A percentile compares a stretch with the other conserved stretches of the same genome.
Evolutionary conservation across 2,329 filamentous ascomycete species (phyloP).

Genomic region (Alternaria sp.): DNA sequence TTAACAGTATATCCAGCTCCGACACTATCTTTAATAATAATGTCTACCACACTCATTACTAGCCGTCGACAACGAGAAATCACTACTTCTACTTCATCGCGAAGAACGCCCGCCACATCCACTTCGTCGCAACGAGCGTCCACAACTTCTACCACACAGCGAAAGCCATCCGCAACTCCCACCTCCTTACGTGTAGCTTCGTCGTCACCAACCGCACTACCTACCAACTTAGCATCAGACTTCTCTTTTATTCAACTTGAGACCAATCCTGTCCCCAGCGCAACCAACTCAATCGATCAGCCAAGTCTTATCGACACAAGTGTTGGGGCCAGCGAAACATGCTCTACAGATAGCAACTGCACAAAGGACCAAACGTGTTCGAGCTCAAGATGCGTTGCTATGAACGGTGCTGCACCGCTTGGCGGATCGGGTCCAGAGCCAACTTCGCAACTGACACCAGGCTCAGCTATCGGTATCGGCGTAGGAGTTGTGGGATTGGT

Average conservation of each 20-base stretch:
- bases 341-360: conserved; percentile 35
- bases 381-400: conserved; percentile 27
- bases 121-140: conserved; percentile 9
- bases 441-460: conserved; percentile 30
- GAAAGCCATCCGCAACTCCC: background rate
- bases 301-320: background rate
- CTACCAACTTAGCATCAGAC: conserved; percentile 10
- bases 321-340: conserved; percentile 27
- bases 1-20: conserved; percentile 1
- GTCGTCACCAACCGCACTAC: conserved; percentile 9
- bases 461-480: conserved; percentile 37
- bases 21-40: conserved; percentile 33
- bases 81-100: conserved; percentile 14
- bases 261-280: conserved; percentile 15
- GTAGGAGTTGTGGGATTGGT: conserved; percentile 34
- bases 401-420: conserved; percentile 30
- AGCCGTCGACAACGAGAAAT: conserved; percentile 11
- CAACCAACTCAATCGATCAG: background rate
- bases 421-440: conserved; percentile 23
- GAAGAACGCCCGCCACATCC: conserved; percentile 2
- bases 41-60: conserved; percentile 33
- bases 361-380: conserved; percentile 35
- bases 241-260: conserved; percentile 23
- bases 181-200: conserved; percentile 6
- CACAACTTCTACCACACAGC: conserved; percentile 9